These are phyloP conservation scores for Chaetomiaceae sp. DNA, from an alignment of 2,329 filamentous ascomycete species.

Conservation along the genomic window DNA sequence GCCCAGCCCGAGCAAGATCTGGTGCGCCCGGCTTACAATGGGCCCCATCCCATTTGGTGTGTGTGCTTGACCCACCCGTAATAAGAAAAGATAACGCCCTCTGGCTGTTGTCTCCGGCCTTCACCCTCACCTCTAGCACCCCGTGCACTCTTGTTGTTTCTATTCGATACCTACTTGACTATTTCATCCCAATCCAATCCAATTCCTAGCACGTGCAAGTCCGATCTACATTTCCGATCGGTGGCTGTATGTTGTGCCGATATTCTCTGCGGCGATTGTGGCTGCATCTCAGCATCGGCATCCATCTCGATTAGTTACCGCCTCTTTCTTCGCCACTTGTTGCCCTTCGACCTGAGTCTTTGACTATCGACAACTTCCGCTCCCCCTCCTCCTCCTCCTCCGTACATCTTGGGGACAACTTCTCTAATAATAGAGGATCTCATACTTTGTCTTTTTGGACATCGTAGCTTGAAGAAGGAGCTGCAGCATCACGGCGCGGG, in stretches of 20 bases:
- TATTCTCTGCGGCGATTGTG: too few species aligned
- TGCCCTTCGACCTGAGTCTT: conserved; percentile 2
- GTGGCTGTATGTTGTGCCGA: neutral
- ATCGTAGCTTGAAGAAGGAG: neutral
- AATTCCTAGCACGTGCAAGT: neutral
- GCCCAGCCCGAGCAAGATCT: conserved; percentile 21
- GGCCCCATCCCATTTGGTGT: conserved; percentile 8
- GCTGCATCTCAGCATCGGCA: neutral
- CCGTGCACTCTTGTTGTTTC: neutral
- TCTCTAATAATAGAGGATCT: too few species aligned
- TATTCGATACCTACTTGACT: neutral
- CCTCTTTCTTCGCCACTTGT: conserved; percentile 5
- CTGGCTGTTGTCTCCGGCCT: neutral
- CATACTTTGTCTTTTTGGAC: too few species aligned
- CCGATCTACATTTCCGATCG: neutral
- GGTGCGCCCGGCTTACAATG: conserved; percentile 13
- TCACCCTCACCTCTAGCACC: conserved; percentile 3
- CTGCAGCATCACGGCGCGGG: conserved; percentile 7
- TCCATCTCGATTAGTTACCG: neutral
- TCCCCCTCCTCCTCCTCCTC: neutral
- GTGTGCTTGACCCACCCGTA: conserved; percentile 18
- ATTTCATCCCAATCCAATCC: neutral
- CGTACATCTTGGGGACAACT: too few species aligned
- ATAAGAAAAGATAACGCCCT: conserved; percentile 20
- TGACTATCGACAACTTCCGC: neutral